Conservation (phyloP, 2,329 filamentous ascomycete genomes). For the Pseudopithomyces maydicus region DNA sequence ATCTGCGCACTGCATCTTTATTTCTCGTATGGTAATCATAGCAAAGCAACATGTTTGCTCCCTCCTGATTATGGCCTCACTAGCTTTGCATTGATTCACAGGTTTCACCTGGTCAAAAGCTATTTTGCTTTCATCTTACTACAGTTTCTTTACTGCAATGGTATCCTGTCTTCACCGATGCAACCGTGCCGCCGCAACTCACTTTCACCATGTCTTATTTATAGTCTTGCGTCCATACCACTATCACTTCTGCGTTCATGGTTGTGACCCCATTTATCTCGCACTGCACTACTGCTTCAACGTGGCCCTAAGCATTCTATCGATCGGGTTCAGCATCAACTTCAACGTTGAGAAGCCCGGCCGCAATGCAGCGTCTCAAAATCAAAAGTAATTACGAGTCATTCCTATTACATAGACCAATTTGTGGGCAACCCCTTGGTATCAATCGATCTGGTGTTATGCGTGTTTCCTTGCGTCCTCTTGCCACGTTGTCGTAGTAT, state of each 20-base stretch:
- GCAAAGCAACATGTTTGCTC: too few relatives aligned
- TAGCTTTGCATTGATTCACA: too few relatives aligned
- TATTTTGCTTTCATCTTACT: not conserved
- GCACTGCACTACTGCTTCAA: too few relatives aligned
- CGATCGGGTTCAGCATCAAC: too few relatives aligned
- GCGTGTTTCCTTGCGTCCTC: not conserved
- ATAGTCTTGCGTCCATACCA: not conserved
- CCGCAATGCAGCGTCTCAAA: constrained; percentile 12
- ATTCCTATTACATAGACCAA: not conserved
- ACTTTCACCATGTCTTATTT: not conserved
- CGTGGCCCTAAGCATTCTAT: too few relatives aligned
- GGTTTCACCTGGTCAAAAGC: too few relatives aligned
- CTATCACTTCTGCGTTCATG: not conserved
- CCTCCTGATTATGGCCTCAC: not conserved
- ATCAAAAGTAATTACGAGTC: constrained; percentile 18
- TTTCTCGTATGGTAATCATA: not conserved
- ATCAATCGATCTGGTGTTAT: not conserved
- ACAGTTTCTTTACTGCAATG: not conserved
- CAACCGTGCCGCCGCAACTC: not conserved
- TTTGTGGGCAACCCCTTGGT: not conserved
- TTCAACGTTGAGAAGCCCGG: too few relatives aligned
- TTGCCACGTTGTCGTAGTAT: not conserved
- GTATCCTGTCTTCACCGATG: not conserved
- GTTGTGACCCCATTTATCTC: not conserved
- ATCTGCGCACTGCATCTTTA: not conserved